phyloP scores from a whole-genome alignment of 495 filamentous ascomycete genomes.

The Penicillium malachiteum region DNA sequence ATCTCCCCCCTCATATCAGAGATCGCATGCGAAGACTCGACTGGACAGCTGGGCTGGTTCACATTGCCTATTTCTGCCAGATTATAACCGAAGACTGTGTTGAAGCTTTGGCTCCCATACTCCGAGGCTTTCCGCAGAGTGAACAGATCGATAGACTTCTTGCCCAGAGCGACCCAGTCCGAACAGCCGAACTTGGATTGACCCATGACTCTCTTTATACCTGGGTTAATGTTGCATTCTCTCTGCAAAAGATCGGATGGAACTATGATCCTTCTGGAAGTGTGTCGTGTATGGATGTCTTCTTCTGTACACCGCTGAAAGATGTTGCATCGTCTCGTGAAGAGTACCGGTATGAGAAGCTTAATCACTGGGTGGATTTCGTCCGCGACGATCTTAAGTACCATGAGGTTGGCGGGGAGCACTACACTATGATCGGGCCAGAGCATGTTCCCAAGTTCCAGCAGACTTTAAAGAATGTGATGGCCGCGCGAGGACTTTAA shows the following conservation, averaged over 20 bases:
- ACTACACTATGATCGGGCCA: slow-evolving; percentile 22
- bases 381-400: slow-evolving; percentile 4
- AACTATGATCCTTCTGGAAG: slow-evolving; percentile 52
- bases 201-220: slow-evolving; percentile 22
- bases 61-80: slow-evolving; percentile 49
- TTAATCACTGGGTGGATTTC: slow-evolving; percentile 48
- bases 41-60: slow-evolving; percentile 45
- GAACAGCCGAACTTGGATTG: slow-evolving; percentile 41
- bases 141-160: not conserved
- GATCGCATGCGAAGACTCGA: slow-evolving; percentile 46
- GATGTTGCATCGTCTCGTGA: slow-evolving; percentile 36
- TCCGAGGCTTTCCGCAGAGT: not conserved
- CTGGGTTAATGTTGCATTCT: slow-evolving; percentile 44
- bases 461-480: slow-evolving; percentile 13
- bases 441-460: slow-evolving; percentile 23
- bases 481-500: slow-evolving; percentile 18
- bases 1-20: slow-evolving; percentile 54
- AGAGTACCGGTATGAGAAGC: slow-evolving; percentile 42
- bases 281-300: slow-evolving; percentile 48
- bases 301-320: slow-evolving; percentile 44
- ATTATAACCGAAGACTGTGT: slow-evolving; percentile 40
- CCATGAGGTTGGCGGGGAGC: slow-evolving; percentile 24
- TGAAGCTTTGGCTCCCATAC: not conserved
- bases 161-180: slow-evolving; percentile 1
- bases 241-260: slow-evolving; percentile 42